Percentiles rank a stretch among this genome's conserved stretches.
Conservation (phyloP, 441 rosid genomes). For the Mallotus repandus region DNA sequence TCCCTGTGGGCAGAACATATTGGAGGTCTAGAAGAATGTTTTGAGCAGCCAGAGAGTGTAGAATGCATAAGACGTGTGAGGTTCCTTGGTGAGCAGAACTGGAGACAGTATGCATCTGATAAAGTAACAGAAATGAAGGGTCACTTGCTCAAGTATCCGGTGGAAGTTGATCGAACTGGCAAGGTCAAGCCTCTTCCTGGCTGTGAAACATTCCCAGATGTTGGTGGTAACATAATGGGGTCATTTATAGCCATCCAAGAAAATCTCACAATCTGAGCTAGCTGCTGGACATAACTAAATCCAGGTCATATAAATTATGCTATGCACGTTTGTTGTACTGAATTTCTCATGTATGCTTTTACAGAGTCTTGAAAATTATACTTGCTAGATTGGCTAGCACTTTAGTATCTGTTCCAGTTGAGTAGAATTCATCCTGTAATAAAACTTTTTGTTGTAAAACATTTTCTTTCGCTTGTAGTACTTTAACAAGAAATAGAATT, state of each 20-base stretch:
- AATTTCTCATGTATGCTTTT: too few relatives aligned
- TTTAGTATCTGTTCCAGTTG: too few relatives aligned
- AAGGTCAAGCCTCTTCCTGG: conserved; percentile 72
- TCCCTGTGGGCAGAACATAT: conserved; percentile 94
- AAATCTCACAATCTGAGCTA: conserved; percentile 68
- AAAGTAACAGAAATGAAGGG: conserved; percentile 77
- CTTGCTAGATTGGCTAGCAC: too few relatives aligned
- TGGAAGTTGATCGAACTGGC: conserved; percentile 77
- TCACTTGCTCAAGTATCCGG: conserved; percentile 84
- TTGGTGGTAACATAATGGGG: conserved; percentile 79
- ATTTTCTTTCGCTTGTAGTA: too few relatives aligned
- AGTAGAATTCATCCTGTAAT: too few relatives aligned
- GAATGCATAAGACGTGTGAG: conserved; percentile 78
- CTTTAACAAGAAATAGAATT: too few relatives aligned
- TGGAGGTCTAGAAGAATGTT: conserved; percentile 64
- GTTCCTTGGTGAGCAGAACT: conserved; percentile 54
- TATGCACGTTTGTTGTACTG: not conserved
- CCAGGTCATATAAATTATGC: not conserved
- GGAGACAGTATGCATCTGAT: conserved; percentile 72
- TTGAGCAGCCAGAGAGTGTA: conserved; percentile 62
- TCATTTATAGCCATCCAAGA: conserved; percentile 77
- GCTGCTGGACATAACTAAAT: not conserved
- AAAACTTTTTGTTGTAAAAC: too few relatives aligned
- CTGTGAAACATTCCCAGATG: conserved; percentile 75
- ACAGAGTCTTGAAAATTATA: too few relatives aligned